A percentile compares a stretch with the other conserved stretches of the same genome.
Conservation (phyloP, 495 filamentous ascomycete genomes). For the Lichina pygmaea region DNA sequence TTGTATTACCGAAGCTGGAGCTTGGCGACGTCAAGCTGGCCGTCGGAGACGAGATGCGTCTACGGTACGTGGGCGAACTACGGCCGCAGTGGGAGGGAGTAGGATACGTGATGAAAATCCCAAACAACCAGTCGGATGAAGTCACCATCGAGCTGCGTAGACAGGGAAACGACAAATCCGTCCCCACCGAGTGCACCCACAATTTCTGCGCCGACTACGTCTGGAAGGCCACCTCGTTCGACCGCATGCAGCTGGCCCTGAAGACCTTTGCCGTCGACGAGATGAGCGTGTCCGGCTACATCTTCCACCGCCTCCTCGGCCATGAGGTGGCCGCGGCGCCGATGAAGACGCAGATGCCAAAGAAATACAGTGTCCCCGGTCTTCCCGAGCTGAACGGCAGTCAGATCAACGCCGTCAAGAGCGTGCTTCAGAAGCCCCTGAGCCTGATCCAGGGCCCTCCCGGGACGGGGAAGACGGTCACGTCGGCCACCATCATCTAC, state of each 20-base stretch:
- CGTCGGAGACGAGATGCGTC: constrained; percentile 93
- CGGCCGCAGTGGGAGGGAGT: constrained; percentile 93
- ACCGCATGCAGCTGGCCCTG: constrained; percentile 98
- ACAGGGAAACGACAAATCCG: constrained; percentile 74
- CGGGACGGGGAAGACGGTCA: constrained; percentile 95
- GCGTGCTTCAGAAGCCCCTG: constrained; percentile 73
- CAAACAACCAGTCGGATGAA: constrained; percentile 96
- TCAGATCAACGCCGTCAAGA: constrained; percentile 93
- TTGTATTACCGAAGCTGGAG: constrained; percentile 88
- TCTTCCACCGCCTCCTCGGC: constrained; percentile 90
- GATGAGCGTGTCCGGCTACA: constrained; percentile 94
- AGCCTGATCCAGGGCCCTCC: constrained; percentile 94
- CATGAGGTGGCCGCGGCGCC: constrained; percentile 89
- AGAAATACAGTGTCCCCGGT: constrained; percentile 89
- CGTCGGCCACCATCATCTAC: constrained; percentile 97
- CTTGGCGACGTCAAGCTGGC: constrained; percentile 94
- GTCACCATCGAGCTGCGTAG: constrained; percentile 85
- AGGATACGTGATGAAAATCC: constrained; percentile 97
- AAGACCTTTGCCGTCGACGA: constrained; percentile 98
- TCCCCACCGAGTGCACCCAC: constrained; percentile 91
- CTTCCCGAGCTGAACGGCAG: constrained; percentile 87
- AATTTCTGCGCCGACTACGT: constrained; percentile 98
- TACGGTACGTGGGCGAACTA: constrained; percentile 88
- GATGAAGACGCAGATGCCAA: constrained; percentile 89
- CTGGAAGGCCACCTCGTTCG: constrained; percentile 97